Base-by-base conservation (phyloP, 164 flowering plant genomes). In the Nymphaea thermarum region DNA sequence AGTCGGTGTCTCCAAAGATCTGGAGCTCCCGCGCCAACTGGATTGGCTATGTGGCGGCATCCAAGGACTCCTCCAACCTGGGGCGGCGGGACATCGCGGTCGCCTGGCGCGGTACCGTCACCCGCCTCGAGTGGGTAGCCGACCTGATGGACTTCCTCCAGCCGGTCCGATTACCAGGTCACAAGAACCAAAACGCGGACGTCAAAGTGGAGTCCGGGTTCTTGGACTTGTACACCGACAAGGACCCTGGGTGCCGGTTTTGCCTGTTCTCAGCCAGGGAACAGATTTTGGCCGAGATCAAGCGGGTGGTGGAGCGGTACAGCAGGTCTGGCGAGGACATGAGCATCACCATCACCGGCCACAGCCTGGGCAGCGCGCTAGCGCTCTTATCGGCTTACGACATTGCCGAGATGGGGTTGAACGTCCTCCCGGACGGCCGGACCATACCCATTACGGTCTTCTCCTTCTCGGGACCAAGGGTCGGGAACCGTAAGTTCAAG, bases 351-450 rank as follows among this genome's bases (percentile, higher is more conserved):
- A n/a, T 87, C 42, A 85, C 87, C 0, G 93, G 96, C 0, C 96
- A 90, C 47, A 90, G 96, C 76, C 81, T 90, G 88, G 93, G 96
- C 61, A 84, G 93, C 12, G 75, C 96, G 0, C 64, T 90, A 25
- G 89, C 86, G n/a, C 73, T 83, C n/a, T 79, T 90, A 15, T 77
- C 80, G 17, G 91, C 87, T 16, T 88, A 88, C 62, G 94, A 88
- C 43, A 77, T 88, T 4, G 75, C 91, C 2, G 89, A 88, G 71
- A 80, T 85, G 4, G 89, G 91, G 0, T 12, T 87, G 64, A 83
- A 83, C 51, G 44, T 2, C n/a, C 11, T 6, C 47, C 44, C n/a
- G 4, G 17, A 62, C 51, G 59, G 17, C 4, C 55, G 43, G 0
- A 42, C 66, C 2, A 67, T 80, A 12, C 89, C 91, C 0, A 53